These are phyloP conservation scores for Cercospora brassicicola DNA, from an alignment of 2,329 filamentous ascomycete species.

Conservation along the genomic window DNA sequence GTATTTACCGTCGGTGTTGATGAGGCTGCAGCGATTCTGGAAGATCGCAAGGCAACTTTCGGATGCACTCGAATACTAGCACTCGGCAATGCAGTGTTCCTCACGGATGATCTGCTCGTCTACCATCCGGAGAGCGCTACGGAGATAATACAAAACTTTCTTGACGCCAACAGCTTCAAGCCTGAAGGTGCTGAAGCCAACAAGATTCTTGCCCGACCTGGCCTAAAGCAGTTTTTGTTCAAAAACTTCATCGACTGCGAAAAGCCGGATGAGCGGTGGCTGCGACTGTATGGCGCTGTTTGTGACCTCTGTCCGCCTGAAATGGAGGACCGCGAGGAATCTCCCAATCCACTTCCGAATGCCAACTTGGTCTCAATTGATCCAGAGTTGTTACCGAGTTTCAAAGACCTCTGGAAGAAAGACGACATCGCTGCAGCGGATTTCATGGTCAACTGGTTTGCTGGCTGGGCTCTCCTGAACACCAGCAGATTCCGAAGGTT, in stretches of 20 bases:
- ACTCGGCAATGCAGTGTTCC: slow-evolving; percentile 43
- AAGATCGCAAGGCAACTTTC: slow-evolving; percentile 25
- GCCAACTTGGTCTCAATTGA: slow-evolving; percentile 31
- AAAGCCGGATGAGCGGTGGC: slow-evolving; percentile 14
- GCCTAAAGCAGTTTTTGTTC: slow-evolving; percentile 32
- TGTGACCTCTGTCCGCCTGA: slow-evolving; percentile 33
- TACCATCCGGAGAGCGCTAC: slow-evolving; percentile 41
- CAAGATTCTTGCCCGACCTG: slow-evolving; percentile 35
- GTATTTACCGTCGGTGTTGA: slow-evolving; percentile 42
- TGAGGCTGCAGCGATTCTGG: slow-evolving; percentile 12
- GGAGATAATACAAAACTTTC: slow-evolving; percentile 41
- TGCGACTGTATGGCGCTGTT: slow-evolving; percentile 28
- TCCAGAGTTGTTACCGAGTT: slow-evolving; percentile 29
- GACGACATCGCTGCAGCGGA: slow-evolving; percentile 33
- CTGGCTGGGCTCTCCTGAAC: slow-evolving; percentile 31
- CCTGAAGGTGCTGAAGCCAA: slow-evolving; percentile 26
- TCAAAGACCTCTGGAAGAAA: slow-evolving; percentile 28
- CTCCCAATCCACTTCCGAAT: slow-evolving; percentile 19
- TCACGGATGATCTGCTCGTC: slow-evolving; percentile 48
- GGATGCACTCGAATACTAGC: slow-evolving; percentile 41
- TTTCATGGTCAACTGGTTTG: slow-evolving; percentile 39
- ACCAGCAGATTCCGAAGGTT: slow-evolving; percentile 34
- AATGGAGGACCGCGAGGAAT: slow-evolving; percentile 22
- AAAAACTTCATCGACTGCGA: slow-evolving; percentile 18
- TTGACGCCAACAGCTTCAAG: slow-evolving; percentile 36